Evolutionary conservation across 805 yeast species (phyloP).

Genomic region (Ogataea pilisensis): DNA sequence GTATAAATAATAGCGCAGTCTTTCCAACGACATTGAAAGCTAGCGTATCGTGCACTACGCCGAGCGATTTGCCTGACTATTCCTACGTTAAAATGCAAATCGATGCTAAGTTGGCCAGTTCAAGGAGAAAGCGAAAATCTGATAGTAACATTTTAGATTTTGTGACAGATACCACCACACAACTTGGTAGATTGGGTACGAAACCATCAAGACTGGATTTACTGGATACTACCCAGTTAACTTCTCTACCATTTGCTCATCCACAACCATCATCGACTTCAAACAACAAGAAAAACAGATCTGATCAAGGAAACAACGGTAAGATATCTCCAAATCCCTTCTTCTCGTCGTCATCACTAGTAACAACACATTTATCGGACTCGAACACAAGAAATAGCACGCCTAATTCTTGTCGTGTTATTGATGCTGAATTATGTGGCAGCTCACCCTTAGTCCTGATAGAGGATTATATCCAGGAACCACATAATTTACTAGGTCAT

Average conservation of each 20-base stretch:
- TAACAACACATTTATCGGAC: conserved; percentile 7
- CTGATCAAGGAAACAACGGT: no score
- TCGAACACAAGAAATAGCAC: conserved; percentile 2
- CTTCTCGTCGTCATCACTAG: no score
- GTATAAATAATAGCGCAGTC: background rate
- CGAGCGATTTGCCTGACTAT: no score
- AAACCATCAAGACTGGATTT: conserved; percentile 42
- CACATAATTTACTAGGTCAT: conserved; percentile 3
- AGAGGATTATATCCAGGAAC: conserved; percentile 49
- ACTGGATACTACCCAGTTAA: conserved; percentile 43
- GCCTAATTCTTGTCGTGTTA: background rate
- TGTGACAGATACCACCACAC: background rate
- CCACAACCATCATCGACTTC: conserved; percentile 27
- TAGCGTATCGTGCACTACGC: no score
- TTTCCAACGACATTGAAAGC: background rate
- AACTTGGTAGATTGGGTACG: background rate
- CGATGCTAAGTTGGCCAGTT: conserved; percentile 1
- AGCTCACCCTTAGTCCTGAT: conserved; percentile 37
- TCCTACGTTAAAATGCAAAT: background rate
- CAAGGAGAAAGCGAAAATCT: background rate
- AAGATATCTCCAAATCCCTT: no score
- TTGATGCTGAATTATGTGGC: conserved; percentile 12
- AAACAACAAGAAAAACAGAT: background rate
- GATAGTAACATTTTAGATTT: background rate
- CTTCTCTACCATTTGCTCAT: conserved; percentile 51